phyloP scores from a whole-genome alignment of 352 stramenopile genomes.

The Phytophthora pseudosyringae region DNA sequence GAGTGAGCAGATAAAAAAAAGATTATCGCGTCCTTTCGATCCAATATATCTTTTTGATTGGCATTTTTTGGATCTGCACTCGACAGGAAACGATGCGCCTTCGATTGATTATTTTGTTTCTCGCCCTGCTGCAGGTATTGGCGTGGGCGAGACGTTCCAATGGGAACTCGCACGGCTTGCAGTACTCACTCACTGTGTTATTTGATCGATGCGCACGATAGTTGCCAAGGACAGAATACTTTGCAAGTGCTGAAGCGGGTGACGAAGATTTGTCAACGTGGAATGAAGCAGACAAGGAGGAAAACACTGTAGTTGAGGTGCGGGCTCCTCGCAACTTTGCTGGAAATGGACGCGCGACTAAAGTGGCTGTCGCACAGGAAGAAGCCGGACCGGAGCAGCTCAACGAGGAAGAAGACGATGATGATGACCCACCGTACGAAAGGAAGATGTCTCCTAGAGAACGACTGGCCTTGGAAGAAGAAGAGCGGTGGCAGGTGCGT shows the following conservation, averaged over 20 bases:
- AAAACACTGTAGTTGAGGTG: not conserved
- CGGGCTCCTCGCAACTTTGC: not conserved
- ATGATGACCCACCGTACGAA: constrained; percentile 1
- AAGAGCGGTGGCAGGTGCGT: constrained; percentile 21
- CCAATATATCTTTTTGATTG: constrained; percentile 10
- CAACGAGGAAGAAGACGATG: constrained; percentile 1
- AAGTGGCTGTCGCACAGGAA: not conserved
- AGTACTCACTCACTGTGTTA: not conserved
- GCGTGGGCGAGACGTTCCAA: not conserved
- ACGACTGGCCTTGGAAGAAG: constrained; percentile 12
- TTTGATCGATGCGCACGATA: not conserved
- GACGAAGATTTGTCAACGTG: constrained; percentile 1
- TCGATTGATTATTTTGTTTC: not conserved
- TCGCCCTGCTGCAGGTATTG: constrained; percentile 12
- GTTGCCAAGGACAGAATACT: not conserved
- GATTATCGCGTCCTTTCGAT: constrained; percentile 18
- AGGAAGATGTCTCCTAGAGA: constrained; percentile 13
- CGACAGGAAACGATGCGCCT: constrained; percentile 6
- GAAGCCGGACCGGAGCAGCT: constrained; percentile 1
- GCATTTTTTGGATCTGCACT: constrained; percentile 1
- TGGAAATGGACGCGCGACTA: not conserved
- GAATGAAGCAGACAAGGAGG: not conserved
- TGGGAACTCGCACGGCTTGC: not conserved
- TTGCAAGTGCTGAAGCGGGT: not conserved
- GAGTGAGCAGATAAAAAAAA: too few relatives aligned